These are phyloP conservation scores for Sporothrix pallida DNA, from an alignment of 2,329 filamentous ascomycete genomes.

Conservation along the genomic window DNA sequence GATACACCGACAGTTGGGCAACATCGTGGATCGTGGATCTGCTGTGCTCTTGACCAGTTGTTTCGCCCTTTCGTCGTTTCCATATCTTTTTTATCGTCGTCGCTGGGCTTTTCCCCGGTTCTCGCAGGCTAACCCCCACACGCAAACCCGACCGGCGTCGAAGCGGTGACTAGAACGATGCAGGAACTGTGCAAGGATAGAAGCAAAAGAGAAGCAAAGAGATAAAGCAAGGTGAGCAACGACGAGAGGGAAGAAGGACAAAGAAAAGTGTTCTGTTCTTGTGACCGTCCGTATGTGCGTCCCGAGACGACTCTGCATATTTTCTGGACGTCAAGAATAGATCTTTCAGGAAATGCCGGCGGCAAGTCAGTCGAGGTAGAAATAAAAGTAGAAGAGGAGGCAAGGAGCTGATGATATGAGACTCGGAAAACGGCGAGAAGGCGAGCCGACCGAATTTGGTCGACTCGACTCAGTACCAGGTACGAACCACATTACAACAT, in stretches of 20 bases:
- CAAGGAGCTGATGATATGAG: not conserved
- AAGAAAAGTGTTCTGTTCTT: slow-evolving; percentile 10
- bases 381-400: not conserved
- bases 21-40: not conserved
- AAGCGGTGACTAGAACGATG: slow-evolving; percentile 17
- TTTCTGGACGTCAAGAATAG: not conserved
- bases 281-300: slow-evolving; percentile 14
- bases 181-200: not conserved
- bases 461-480: not conserved
- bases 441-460: not conserved
- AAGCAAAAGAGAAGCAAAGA: not conserved
- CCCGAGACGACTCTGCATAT: not conserved
- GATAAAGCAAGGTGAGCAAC: slow-evolving; percentile 8
- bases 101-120: not conserved
- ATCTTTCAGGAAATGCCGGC: no score
- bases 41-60: not conserved
- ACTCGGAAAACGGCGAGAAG: not conserved
- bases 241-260: not conserved
- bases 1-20: not conserved
- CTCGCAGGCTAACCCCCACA: slow-evolving; percentile 30
- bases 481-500: no score
- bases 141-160: slow-evolving; percentile 18
- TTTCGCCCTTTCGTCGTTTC: not conserved
- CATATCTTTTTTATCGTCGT: not conserved
- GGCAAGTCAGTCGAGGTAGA: not conserved